Evolutionary conservation across 331 rosid genomes (phyloP).

Genomic region (Rosa hybrid): DNA sequence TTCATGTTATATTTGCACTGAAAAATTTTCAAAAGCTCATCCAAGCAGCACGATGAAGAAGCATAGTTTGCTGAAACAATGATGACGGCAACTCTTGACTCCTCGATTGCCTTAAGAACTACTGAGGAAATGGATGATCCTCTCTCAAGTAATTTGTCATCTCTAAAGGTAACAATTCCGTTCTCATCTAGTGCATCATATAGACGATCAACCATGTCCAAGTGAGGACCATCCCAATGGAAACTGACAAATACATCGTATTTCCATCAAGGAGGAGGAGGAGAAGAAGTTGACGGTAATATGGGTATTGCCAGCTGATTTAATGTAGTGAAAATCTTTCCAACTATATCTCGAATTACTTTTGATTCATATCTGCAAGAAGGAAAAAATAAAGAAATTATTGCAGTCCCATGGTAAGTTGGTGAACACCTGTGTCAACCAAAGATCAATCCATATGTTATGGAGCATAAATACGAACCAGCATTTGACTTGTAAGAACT

Average conservation of each 20-base stretch:
- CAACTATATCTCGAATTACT: not conserved
- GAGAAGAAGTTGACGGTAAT: too few species aligned
- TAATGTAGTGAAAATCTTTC: not conserved
- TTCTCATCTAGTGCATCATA: not conserved
- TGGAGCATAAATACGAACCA: too few species aligned
- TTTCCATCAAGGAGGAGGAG: too few species aligned
- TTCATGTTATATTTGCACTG: not conserved
- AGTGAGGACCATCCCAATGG: too few species aligned
- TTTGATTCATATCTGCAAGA: not conserved
- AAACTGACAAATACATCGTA: too few species aligned
- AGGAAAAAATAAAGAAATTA: too few species aligned
- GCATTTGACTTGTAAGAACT: too few species aligned
- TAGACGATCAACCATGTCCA: not conserved
- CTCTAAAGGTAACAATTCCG: not conserved
- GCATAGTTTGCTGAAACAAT: constrained; percentile 9
- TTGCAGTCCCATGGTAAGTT: too few species aligned
- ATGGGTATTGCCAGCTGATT: too few species aligned
- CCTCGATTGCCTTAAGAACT: not conserved
- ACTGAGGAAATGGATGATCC: not conserved
- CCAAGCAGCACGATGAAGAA: constrained; percentile 20
- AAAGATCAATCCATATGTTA: too few species aligned
- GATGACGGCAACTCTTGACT: constrained; percentile 7
- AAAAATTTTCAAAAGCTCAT: not conserved
- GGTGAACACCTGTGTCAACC: too few species aligned
- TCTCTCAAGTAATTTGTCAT: constrained; percentile 17